Percentiles rank a stretch among this genome's conserved stretches.
These are phyloP conservation scores for Trametes gibbosa DNA, from an alignment of 768 basidiomycete species.

Conservation along the genomic window DNA sequence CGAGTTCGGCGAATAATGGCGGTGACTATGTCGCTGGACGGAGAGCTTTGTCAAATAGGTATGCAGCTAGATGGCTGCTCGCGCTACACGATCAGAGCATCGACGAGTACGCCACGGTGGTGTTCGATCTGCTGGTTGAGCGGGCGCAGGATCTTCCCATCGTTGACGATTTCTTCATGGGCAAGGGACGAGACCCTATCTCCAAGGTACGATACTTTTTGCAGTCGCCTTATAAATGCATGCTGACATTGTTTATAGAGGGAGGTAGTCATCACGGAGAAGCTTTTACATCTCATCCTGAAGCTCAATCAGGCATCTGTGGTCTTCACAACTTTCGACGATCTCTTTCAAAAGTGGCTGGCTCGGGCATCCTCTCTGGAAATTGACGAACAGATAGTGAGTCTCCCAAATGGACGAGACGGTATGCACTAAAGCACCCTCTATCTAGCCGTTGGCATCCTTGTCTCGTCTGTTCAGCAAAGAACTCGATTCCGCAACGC, in stretches of 20 bases:
- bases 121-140: constrained; percentile 56
- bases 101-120: constrained; percentile 45
- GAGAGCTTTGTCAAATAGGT: constrained; percentile 49
- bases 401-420: background rate
- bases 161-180: constrained; percentile 18
- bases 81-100: constrained; percentile 65
- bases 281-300: constrained; percentile 46
- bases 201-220: background rate
- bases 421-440: background rate
- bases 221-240: background rate
- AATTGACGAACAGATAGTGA: constrained; percentile 39
- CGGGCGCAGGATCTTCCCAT: constrained; percentile 34
- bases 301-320: constrained; percentile 53
- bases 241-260: background rate
- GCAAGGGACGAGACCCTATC: constrained; percentile 8
- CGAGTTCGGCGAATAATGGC: constrained; percentile 52
- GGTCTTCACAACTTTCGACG: constrained; percentile 56
- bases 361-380: constrained; percentile 39
- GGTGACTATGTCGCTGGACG: constrained; percentile 69
- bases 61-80: constrained; percentile 65
- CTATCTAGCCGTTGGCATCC: constrained; percentile 46
- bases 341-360: constrained; percentile 60
- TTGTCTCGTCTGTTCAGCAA: constrained; percentile 57
- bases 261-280: constrained; percentile 20
- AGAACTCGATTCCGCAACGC: constrained; percentile 42